Evolutionary conservation across 2,329 filamentous ascomycete species (phyloP), one percentile per base, ranked within the genome.

Genomic region (Phaeoacremonium minimum): DNA sequence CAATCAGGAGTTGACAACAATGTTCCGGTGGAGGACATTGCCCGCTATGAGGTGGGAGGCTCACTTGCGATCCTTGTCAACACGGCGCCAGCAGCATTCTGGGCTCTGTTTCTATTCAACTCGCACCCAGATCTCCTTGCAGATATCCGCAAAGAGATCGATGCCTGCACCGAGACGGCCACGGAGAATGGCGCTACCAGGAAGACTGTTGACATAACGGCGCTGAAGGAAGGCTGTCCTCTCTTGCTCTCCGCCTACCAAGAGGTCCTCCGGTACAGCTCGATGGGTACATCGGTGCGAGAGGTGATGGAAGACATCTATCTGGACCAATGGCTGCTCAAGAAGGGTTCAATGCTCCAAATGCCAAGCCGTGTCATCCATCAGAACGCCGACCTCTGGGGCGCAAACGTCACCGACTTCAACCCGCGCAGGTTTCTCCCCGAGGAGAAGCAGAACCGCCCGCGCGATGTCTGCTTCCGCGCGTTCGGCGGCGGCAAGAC

Each of bases 61-160:
- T 48, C 68, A n/a, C 69, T 67, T 43, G 65, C 64, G 3, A 61
- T 58, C 15, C 64, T 69, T 40, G 66, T 69, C 18, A 69, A 69
- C 43, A 66, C 64, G 7, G 65, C 65, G 1, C 67, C 62, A 4
- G 60, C 63, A 5, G 59, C 60, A 1, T 69, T 69, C 39, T 69
- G 65, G 65, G 53, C 63, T 6, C 38, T 67, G 6, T 42, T 64
- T 33, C 57, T 61, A 7, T 38, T 66, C 5, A 67, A 61, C 40
- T 59, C 64, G 6, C 53, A 63, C 28, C 40, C 46, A 4, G 40
- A 42, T 3, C 48, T 68, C 6, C 50, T 67, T 1, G 41, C 42
- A 6, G 41, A 39, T 5, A 59, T 66, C 26, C 48, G 58, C 7
- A 28, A 29, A 3, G 65, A 67, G 38, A 35, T 66, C 20, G 37